Evolutionary conservation across 306 rosid genomes (phyloP).

Genomic region (Neltuma alba): DNA sequence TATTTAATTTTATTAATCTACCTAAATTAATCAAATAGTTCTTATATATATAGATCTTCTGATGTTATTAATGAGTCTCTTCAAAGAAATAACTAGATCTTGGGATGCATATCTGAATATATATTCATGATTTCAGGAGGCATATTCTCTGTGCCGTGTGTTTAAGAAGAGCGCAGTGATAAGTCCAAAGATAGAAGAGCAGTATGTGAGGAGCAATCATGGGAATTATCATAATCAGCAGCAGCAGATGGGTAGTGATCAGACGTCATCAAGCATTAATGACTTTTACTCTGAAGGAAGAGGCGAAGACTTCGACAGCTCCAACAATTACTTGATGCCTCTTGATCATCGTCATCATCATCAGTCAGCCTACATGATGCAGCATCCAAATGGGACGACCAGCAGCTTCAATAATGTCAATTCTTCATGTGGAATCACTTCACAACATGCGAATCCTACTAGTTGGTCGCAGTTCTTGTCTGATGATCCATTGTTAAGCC

Average conservation of each 20-base stretch:
- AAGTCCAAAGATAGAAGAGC: constrained; percentile 64
- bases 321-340: constrained; percentile 55
- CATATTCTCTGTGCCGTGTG: constrained; percentile 87
- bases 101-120: too few relatives aligned
- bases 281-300: constrained; percentile 77
- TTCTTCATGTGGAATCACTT: constrained; percentile 2
- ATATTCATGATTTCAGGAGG: constrained; percentile 83
- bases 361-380: not conserved
- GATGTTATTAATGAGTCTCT: too few relatives aligned
- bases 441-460: constrained; percentile 39
- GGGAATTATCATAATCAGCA: constrained; percentile 27
- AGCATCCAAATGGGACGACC: not conserved
- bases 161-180: constrained; percentile 69
- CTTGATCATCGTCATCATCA: constrained; percentile 37
- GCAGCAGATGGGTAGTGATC: constrained; percentile 53
- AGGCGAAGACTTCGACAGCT: constrained; percentile 67
- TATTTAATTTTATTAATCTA: too few relatives aligned
- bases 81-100: too few relatives aligned
- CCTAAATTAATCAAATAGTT: too few relatives aligned
- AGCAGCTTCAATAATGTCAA: not conserved
- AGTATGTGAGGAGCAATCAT: constrained; percentile 45
- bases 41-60: too few relatives aligned
- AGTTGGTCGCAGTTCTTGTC: constrained; percentile 50
- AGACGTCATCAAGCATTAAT: constrained; percentile 56
- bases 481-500: constrained; percentile 48